These are phyloP conservation scores for Trichoderma sp. DNA, from an alignment of 2,329 filamentous ascomycete genomes.

Conservation along the genomic window DNA sequence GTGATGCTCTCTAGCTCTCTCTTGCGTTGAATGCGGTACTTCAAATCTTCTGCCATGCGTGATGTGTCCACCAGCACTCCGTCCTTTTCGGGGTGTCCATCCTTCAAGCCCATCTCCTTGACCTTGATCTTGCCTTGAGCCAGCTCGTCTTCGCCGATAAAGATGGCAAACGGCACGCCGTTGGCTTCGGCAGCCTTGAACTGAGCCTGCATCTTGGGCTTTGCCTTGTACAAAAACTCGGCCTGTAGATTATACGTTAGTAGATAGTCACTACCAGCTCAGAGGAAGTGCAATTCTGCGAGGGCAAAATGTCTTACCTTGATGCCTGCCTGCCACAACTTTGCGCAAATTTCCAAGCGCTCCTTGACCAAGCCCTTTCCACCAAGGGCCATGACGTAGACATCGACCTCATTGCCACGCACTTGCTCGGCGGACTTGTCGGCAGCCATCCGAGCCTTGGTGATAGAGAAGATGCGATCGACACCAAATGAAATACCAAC, in stretches of 20 bases:
- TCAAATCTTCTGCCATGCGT: slow-evolving; percentile 67
- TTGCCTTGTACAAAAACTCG: slow-evolving; percentile 87
- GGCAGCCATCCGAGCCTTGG: slow-evolving; percentile 72
- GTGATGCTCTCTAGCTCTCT: slow-evolving; percentile 50
- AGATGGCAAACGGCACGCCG: slow-evolving; percentile 82
- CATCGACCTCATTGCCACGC: slow-evolving; percentile 78
- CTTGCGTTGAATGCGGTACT: slow-evolving; percentile 49
- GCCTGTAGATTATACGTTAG: slow-evolving; percentile 53
- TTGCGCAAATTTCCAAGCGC: slow-evolving; percentile 77
- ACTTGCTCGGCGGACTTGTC: slow-evolving; percentile 63
- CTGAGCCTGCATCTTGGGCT: slow-evolving; percentile 84
- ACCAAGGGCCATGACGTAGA: slow-evolving; percentile 93
- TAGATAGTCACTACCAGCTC: slow-evolving; percentile 17
- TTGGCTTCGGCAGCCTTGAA: slow-evolving; percentile 87
- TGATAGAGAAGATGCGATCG: slow-evolving; percentile 92
- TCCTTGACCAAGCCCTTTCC: slow-evolving; percentile 82
- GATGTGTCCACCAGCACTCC: slow-evolving; percentile 72
- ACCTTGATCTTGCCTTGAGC: slow-evolving; percentile 81
- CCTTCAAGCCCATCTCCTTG: slow-evolving; percentile 74
- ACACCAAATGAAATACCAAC: slow-evolving; percentile 83
- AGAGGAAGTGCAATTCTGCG: not conserved
- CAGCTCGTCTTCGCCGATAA: slow-evolving; percentile 89
- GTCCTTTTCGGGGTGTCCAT: slow-evolving; percentile 88
- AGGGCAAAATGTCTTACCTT: slow-evolving; percentile 57
- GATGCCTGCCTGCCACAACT: slow-evolving; percentile 84